These are phyloP conservation scores for Serendipita sp. DNA, from an alignment of 768 basidiomycete genomes.

Conservation along the genomic window DNA sequence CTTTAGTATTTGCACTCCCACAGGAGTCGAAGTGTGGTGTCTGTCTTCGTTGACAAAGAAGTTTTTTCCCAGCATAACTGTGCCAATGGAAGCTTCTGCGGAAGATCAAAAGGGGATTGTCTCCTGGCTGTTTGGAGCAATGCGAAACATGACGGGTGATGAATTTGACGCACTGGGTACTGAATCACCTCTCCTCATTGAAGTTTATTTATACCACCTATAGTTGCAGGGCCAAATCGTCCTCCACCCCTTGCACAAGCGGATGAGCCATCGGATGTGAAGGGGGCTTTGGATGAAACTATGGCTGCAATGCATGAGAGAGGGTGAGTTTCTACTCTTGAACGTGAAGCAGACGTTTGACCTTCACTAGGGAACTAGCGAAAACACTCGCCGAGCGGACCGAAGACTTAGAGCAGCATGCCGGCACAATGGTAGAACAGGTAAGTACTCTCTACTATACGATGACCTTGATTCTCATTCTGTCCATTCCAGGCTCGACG, in stretches of 20 bases:
- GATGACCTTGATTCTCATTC: neutral
- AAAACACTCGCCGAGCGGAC: neutral
- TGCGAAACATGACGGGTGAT: neutral
- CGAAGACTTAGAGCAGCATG: neutral
- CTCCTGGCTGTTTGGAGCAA: neutral
- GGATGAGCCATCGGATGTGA: neutral
- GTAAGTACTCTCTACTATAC: neutral
- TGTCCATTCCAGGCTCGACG: too few relatives aligned
- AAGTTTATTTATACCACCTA: neutral
- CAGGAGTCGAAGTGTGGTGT: neutral
- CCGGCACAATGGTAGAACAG: neutral
- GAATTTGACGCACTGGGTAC: neutral
- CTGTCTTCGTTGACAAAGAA: neutral
- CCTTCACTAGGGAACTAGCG: neutral
- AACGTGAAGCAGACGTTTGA: neutral
- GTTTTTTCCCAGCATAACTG: neutral
- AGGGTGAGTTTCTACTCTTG: neutral
- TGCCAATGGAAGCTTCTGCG: neutral
- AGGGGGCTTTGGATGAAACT: neutral
- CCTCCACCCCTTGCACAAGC: neutral
- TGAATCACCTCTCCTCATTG: neutral
- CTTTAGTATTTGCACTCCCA: neutral
- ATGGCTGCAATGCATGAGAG: neutral
- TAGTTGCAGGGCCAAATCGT: slow-evolving; percentile 1
- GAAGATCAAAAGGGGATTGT: neutral